phyloP scores from a whole-genome alignment of 495 filamentous ascomycete species.

The Chaetomium cochliodes region DNA sequence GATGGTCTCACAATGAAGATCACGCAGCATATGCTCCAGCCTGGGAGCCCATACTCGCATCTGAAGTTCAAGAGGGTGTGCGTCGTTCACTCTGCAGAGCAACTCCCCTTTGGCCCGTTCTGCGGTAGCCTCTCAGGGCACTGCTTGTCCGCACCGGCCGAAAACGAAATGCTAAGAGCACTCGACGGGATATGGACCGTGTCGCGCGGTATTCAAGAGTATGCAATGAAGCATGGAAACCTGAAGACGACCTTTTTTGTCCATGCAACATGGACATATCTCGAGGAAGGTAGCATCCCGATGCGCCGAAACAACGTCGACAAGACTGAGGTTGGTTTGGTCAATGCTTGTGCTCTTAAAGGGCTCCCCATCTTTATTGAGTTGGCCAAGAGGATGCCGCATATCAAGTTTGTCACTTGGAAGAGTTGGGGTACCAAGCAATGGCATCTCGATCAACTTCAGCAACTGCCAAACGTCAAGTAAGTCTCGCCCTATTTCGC shows the following conservation, averaged over 20 bases:
- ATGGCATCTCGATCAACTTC: constrained; percentile 19
- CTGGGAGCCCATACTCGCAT: background rate
- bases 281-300: constrained; percentile 24
- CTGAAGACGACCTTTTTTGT: constrained; percentile 29
- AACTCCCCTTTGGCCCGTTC: background rate
- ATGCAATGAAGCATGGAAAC: constrained; percentile 20
- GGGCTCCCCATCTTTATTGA: constrained; percentile 28
- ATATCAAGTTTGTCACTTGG: constrained; percentile 35
- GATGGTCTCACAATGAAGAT: background rate
- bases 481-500: constrained; percentile 5
- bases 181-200: background rate
- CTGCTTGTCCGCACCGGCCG: background rate
- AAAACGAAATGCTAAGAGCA: background rate
- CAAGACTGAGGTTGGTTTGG: constrained; percentile 31
- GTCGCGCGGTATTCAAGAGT: background rate
- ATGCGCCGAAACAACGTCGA: constrained; percentile 27
- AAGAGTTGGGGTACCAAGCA: constrained; percentile 30
- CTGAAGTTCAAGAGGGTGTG: background rate
- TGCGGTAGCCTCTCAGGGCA: background rate
- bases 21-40: background rate
- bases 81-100: background rate
- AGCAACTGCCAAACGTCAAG: constrained; percentile 25
- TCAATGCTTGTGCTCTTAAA: constrained; percentile 35
- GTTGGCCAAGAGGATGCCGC: constrained; percentile 28
- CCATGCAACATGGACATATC: constrained; percentile 28